These are phyloP conservation scores for Botrytis tulipae DNA, from an alignment of 2,329 filamentous ascomycete species.

Conservation along the genomic window DNA sequence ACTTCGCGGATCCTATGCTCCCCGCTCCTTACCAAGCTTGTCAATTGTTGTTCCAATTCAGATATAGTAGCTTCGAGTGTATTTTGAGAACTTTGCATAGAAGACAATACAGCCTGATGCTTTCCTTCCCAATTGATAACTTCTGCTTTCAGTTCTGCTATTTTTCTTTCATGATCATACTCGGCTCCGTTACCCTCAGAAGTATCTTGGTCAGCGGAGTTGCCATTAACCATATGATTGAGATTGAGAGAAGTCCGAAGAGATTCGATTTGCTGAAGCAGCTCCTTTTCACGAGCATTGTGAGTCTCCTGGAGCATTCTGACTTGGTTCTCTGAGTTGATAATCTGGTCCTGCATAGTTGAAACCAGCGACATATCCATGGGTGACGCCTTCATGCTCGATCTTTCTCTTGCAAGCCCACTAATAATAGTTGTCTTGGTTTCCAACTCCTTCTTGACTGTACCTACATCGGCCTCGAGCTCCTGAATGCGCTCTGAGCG, in stretches of 20 bases:
- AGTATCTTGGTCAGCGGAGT: constrained; percentile 21
- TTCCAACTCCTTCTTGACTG: constrained; percentile 93
- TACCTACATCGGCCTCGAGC: constrained; percentile 79
- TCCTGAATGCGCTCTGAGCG: constrained; percentile 88
- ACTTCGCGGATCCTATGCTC: constrained; percentile 54
- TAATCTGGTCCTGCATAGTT: constrained; percentile 81
- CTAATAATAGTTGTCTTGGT: constrained; percentile 94
- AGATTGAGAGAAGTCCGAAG: constrained; percentile 49
- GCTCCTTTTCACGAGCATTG: constrained; percentile 69
- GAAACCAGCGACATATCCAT: constrained; percentile 91
- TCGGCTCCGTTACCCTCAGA: constrained; percentile 26
- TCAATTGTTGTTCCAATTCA: constrained; percentile 64
- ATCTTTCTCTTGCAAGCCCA: constrained; percentile 87
- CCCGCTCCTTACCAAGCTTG: constrained; percentile 35
- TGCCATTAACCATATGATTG: constrained; percentile 24
- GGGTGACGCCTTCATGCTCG: constrained; percentile 78
- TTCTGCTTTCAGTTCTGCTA: constrained; percentile 68
- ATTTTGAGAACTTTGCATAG: constrained; percentile 70
- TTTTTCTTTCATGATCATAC: constrained; percentile 37
- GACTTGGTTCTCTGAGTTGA: constrained; percentile 81
- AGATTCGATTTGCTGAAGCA: constrained; percentile 67
- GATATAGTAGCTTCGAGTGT: constrained; percentile 69
- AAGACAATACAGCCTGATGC: constrained; percentile 68
- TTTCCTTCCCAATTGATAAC: constrained; percentile 72
- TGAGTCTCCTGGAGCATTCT: constrained; percentile 70